Evolutionary conservation across 2,329 filamentous ascomycete species (phyloP), one percentile per base, ranked within the genome.

Genomic region (Fusarium albosuccineum): DNA sequence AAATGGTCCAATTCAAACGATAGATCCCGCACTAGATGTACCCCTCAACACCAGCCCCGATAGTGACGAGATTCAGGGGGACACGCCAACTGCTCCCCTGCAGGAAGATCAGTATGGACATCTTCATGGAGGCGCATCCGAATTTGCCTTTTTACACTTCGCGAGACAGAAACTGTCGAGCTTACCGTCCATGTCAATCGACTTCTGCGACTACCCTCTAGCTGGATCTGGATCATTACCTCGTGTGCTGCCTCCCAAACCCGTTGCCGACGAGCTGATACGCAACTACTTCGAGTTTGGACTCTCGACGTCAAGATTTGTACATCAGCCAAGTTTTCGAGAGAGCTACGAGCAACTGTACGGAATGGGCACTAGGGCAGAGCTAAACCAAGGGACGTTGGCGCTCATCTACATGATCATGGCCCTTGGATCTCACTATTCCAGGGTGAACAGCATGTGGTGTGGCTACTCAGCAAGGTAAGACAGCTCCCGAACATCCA

Each of bases 261-360:
- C 41, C 4, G 26, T 29, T 5, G 26, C 41, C 13, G 26, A 44
- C 26, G 41, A 44, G 6, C 13, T 44, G 26, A 29, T 44, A 29
- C 41, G 41, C 3, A 27, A 44, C 8, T 44, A 44, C 26, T 44
- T 44, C 22, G 41, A 44, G 26, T 44, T 44, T 44, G 41, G 41
- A 4, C 11, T 44, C 1, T 44, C 41, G 3, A 44, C 26, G 5
- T 44, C 41, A 7, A 44, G 41, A 3, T 44, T 44, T 9, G 26
- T 44, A 13, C 41, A 44, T 14, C 41, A 44, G 11, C 41, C 41
- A 13, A 44, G 41, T 27, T 44, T 44, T 27, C 17, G 14, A 26
- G 41, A 44, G 11, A 44, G 26, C 13, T 44, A 29, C 26, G 41
- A 29, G 26, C 22, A 10, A 13, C 13, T 44, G 22, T 44, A 29